Evolutionary conservation across 2,329 filamentous ascomycete species (phyloP).

Genomic region (Allantophomopsis lycopodina): DNA sequence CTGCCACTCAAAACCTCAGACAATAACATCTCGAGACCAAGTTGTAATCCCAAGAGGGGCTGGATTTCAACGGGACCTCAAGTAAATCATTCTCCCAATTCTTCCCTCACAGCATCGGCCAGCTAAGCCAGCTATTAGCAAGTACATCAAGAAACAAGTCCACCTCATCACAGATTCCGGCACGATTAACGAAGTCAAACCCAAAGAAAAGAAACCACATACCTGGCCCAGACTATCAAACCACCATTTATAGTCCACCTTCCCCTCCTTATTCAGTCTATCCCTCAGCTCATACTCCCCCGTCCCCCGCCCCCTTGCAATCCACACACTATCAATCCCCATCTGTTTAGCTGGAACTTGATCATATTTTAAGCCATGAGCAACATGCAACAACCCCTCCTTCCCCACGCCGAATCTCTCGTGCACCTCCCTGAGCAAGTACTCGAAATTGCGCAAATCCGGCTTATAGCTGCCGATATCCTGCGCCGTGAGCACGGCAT

Average conservation of each 20-base stretch:
- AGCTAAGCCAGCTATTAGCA: no score
- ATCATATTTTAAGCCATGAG: conserved; percentile 58
- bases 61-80: no score
- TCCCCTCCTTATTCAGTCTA: conserved; percentile 16
- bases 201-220: conserved; percentile 26
- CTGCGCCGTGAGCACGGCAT: conserved; percentile 53
- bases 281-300: conserved; percentile 22
- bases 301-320: conserved; percentile 28
- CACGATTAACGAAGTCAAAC: no score
- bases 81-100: no score
- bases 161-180: no score
- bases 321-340: conserved; percentile 49
- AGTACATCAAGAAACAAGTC: no score
- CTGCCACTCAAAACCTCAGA: no score
- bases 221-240: conserved; percentile 44
- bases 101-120: no score
- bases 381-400: conserved; percentile 45
- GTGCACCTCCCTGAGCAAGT: conserved; percentile 39
- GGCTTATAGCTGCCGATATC: conserved; percentile 64
- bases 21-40: no score
- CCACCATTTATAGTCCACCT: conserved; percentile 34
- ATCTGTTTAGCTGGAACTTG: conserved; percentile 48
- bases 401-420: not conserved
- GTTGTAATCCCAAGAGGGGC: no score
- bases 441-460: conserved; percentile 47